Conservation (phyloP, 306 rosid genomes). For the Vigna trinervia region DNA sequence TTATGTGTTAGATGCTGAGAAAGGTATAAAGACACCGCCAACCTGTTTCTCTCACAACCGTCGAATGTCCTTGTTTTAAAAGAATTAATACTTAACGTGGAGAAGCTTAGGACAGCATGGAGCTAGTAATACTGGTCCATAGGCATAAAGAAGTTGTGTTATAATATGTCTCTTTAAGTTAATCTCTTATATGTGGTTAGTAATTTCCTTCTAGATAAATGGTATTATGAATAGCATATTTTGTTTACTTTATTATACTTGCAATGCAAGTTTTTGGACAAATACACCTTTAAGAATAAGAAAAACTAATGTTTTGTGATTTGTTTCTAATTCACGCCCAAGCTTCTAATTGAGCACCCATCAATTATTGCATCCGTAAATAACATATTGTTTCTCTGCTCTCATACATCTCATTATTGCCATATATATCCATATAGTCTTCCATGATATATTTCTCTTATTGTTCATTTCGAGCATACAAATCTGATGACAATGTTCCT, state of each 20-base stretch:
- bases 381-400: too few species aligned
- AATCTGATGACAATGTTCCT: too few species aligned
- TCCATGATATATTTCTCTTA: too few species aligned
- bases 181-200: neutral
- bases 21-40: neutral
- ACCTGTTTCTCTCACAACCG: slow-evolving; percentile 4
- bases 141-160: neutral
- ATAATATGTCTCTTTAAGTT: slow-evolving; percentile 1
- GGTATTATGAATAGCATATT: slow-evolving; percentile 7
- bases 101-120: slow-evolving; percentile 4
- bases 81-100: neutral
- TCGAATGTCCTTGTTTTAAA: neutral
- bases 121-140: neutral
- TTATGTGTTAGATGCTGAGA: neutral
- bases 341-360: too few species aligned
- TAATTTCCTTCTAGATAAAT: neutral
- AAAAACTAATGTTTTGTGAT: too few species aligned
- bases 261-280: too few species aligned
- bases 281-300: too few species aligned
- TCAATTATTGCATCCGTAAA: too few species aligned
- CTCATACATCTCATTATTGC: too few species aligned
- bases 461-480: too few species aligned
- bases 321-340: too few species aligned
- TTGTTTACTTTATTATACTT: neutral
- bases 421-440: too few species aligned